A percentile compares a stretch with the other conserved stretches of the same genome.
Evolutionary conservation across 2,329 filamentous ascomycete genomes (phyloP).

Genomic region (Ascocoryne sarcoides): DNA sequence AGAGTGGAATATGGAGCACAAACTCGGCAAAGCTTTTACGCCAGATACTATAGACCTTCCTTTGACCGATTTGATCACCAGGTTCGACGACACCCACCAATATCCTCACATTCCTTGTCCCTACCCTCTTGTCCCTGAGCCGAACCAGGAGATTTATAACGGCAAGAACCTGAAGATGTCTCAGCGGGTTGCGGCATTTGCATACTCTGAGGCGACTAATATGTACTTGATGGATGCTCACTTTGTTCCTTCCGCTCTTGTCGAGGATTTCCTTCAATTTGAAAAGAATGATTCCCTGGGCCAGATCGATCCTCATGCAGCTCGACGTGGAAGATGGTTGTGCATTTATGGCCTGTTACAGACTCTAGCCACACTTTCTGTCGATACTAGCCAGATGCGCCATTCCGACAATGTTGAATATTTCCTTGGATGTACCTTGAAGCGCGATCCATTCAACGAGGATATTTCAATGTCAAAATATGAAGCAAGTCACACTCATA

Average conservation of each 20-base stretch:
- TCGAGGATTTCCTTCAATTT: constrained; percentile 47
- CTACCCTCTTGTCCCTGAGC: constrained; percentile 54
- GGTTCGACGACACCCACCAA: constrained; percentile 52
- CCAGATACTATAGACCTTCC: constrained; percentile 46
- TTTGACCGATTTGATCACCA: constrained; percentile 56
- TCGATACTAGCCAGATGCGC: constrained; percentile 45
- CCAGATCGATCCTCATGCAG: constrained; percentile 44
- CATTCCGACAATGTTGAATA: constrained; percentile 46
- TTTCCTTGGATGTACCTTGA: constrained; percentile 45
- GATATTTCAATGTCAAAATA: constrained; percentile 31
- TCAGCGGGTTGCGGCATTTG: constrained; percentile 31
- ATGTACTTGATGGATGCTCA: constrained; percentile 46
- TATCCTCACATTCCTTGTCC: constrained; percentile 61
- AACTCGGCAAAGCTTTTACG: constrained; percentile 38
- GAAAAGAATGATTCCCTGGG: constrained; percentile 45
- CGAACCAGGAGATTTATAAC: constrained; percentile 29
- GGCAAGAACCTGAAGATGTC: constrained; percentile 17
- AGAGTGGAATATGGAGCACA: constrained; percentile 55
- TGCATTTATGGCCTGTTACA: constrained; percentile 53
- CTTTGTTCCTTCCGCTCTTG: constrained; percentile 43
- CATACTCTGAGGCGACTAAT: constrained; percentile 52
- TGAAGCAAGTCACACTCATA: constrained; percentile 24
- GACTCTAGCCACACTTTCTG: constrained; percentile 48
- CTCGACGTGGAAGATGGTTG: constrained; percentile 51
- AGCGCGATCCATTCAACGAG: constrained; percentile 28